These are phyloP conservation scores for Coriaria nepalensis DNA, from an alignment of 306 rosid species.

Conservation along the genomic window DNA sequence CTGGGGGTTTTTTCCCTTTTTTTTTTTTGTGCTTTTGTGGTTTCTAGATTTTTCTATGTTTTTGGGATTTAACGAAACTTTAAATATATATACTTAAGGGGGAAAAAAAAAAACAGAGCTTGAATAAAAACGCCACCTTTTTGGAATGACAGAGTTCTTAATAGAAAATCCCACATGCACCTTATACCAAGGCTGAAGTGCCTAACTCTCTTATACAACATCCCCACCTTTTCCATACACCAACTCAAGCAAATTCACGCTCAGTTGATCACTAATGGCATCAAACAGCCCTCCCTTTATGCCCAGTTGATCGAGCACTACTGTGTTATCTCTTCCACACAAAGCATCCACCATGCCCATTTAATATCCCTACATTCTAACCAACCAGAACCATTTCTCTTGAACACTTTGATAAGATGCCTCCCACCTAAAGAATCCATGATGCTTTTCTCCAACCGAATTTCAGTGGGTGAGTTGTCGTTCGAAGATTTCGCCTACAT, in stretches of 20 bases:
- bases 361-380: constrained; percentile 26
- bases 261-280: constrained; percentile 45
- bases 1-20: not conserved
- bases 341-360: constrained; percentile 27
- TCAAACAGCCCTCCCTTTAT: constrained; percentile 27
- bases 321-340: constrained; percentile 21
- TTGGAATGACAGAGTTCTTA: not conserved
- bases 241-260: constrained; percentile 45
- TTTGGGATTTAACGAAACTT: not conserved
- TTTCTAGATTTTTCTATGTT: too few relatives aligned
- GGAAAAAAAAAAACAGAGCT: too few relatives aligned
- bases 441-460: constrained; percentile 28
- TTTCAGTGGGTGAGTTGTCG: constrained; percentile 27
- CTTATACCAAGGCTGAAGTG: constrained; percentile 32
- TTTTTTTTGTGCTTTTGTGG: constrained; percentile 9
- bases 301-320: constrained; percentile 48
- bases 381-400: constrained; percentile 32
- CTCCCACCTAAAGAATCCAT: constrained; percentile 36
- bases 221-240: constrained; percentile 17
- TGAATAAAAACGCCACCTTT: too few relatives aligned
- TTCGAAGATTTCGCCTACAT: constrained; percentile 42
- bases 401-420: constrained; percentile 57
- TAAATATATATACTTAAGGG: not conserved
- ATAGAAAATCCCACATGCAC: constrained; percentile 13
- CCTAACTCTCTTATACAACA: constrained; percentile 20